phyloP scores from a whole-genome alignment of 345 rosid species.

The Eucalyptus regnans region DNA sequence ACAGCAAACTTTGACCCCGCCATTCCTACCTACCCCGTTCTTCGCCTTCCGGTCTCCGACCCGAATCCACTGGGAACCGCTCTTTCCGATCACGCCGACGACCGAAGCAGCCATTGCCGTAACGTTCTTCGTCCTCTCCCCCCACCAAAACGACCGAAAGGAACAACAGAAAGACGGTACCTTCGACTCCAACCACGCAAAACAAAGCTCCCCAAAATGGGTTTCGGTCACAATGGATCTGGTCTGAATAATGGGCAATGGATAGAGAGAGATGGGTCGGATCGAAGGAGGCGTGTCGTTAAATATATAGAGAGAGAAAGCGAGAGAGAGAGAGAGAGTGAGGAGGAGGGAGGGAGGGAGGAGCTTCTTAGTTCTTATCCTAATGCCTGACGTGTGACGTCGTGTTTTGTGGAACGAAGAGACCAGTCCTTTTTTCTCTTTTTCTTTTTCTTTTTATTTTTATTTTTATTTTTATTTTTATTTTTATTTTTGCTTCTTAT shows the following conservation, averaged over 20 bases:
- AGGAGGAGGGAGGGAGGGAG: neutral
- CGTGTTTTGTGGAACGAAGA: neutral
- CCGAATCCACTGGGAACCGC: neutral
- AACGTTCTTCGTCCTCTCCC: neutral
- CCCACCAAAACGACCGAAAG: neutral
- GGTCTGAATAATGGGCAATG: neutral
- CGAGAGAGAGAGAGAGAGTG: neutral
- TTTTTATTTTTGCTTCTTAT: neutral
- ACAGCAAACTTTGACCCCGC: slow-evolving; percentile 14
- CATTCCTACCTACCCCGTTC: slow-evolving; percentile 10
- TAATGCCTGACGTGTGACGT: neutral
- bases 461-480: no score
- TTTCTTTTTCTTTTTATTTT: fast-evolving
- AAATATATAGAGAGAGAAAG: neutral
- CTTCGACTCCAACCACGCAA: neutral
- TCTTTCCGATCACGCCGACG: neutral
- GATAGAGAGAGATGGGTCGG: neutral
- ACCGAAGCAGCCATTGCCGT: neutral
- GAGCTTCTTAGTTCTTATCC: neutral
- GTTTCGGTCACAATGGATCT: neutral
- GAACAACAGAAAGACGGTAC: neutral
- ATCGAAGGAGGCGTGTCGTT: neutral
- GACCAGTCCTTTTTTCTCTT: neutral
- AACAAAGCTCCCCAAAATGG: neutral
- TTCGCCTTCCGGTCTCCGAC: neutral